Percentiles rank a stretch among this genome's conserved stretches.
These are phyloP conservation scores for Blastobotrys chiropterorum DNA, from an alignment of 805 yeast genomes.

Conservation along the genomic window DNA sequence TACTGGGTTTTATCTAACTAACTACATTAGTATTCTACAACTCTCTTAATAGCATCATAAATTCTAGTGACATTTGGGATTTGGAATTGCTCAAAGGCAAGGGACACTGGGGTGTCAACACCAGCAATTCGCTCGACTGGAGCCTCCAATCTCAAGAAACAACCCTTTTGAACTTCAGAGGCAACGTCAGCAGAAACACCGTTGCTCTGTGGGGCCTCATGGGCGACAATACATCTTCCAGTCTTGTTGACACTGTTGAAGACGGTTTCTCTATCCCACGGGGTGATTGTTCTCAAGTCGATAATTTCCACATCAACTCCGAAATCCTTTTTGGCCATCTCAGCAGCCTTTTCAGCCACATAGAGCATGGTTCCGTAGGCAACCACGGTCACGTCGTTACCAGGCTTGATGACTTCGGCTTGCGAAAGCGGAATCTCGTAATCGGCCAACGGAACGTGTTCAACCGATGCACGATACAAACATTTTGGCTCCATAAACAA, in stretches of 20 bases:
- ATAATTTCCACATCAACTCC: constrained; percentile 82
- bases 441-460: constrained; percentile 76
- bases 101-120: constrained; percentile 95
- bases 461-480: constrained; percentile 78
- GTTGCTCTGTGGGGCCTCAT: constrained; percentile 85
- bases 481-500: constrained; percentile 88
- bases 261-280: constrained; percentile 79
- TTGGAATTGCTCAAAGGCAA: constrained; percentile 91
- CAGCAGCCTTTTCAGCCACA: constrained; percentile 77
- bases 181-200: constrained; percentile 94
- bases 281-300: constrained; percentile 88
- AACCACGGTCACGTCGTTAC: constrained; percentile 74
- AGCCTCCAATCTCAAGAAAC: constrained; percentile 86
- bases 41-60: constrained; percentile 25
- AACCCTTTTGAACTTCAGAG: constrained; percentile 93
- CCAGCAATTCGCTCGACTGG: constrained; percentile 94
- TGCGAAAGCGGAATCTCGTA: constrained; percentile 80
- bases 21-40: constrained; percentile 22
- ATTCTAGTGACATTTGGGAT: constrained; percentile 67
- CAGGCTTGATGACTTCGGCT: constrained; percentile 80
- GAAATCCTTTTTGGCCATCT: constrained; percentile 63
- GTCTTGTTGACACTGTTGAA: constrained; percentile 81
- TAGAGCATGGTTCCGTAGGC: constrained; percentile 81
- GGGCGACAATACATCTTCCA: constrained; percentile 75
- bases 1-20: too few species aligned